phyloP scores from a whole-genome alignment of 2,329 filamentous ascomycete species.

The Cryphonectria nitschkei region DNA sequence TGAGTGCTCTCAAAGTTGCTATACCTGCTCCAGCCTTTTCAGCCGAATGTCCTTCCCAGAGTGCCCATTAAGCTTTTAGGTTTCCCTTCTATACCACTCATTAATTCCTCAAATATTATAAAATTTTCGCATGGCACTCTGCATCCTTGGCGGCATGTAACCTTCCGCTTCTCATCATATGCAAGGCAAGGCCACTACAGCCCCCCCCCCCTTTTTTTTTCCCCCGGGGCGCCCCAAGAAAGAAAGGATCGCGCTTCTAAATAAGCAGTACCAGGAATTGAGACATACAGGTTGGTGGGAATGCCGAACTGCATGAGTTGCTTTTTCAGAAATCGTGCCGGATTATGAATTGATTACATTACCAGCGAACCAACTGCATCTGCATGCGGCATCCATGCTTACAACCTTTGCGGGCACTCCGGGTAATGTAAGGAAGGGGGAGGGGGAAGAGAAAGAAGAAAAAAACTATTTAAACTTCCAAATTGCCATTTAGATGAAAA shows the following conservation, averaged over 20 bases:
- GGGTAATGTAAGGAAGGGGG: background rate
- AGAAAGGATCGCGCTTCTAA: background rate
- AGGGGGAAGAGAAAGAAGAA: too few species aligned
- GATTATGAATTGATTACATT: background rate
- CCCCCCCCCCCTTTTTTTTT: background rate
- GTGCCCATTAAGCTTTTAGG: background rate
- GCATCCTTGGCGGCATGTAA: background rate
- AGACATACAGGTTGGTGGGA: background rate
- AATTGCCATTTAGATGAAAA: background rate
- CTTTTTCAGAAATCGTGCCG: background rate
- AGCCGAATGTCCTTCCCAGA: background rate
- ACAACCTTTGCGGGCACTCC: background rate
- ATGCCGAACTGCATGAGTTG: background rate
- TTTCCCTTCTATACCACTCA: background rate
- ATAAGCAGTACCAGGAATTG: background rate
- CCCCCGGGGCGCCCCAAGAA: background rate
- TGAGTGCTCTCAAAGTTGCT: background rate
- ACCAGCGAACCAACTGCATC: background rate
- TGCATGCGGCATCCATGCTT: background rate
- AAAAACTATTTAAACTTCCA: background rate
- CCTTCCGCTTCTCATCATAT: conserved; percentile 2
- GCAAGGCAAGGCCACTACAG: background rate
- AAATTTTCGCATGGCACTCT: background rate
- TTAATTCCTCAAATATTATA: background rate
- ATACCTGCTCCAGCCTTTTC: background rate